A percentile compares a stretch with the other conserved stretches of the same genome.
Evolutionary conservation across 371 early-diverging fungal genomes (phyloP).

Genomic region (Rhizopus delemar): DNA sequence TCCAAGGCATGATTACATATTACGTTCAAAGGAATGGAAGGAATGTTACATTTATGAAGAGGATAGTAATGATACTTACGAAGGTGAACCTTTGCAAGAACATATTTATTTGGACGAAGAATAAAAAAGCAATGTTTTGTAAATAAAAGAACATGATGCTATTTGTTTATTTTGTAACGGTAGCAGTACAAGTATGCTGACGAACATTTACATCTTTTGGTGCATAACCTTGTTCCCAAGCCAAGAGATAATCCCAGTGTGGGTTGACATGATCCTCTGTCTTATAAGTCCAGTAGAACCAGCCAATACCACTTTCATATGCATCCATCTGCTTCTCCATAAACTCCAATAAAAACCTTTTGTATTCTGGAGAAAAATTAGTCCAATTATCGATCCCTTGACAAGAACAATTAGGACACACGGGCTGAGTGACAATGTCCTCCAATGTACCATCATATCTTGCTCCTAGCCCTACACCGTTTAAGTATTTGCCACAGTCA

Average conservation of each 20-base stretch:
- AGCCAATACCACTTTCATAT: slow-evolving; percentile 56
- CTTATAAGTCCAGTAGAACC: slow-evolving; percentile 85
- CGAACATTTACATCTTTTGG: slow-evolving; percentile 44
- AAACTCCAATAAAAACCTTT: slow-evolving; percentile 36
- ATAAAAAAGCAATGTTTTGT: slow-evolving; percentile 2
- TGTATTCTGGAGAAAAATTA: slow-evolving; percentile 39
- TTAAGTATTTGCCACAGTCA: slow-evolving; percentile 73
- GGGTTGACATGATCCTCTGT: slow-evolving; percentile 65
- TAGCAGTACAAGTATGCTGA: slow-evolving; percentile 4
- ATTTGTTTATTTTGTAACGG: neutral
- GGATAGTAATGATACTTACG: neutral
- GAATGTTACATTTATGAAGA: neutral
- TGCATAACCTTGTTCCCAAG: slow-evolving; percentile 51
- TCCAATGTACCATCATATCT: slow-evolving; percentile 65
- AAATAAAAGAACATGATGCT: neutral
- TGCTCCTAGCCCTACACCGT: slow-evolving; percentile 68
- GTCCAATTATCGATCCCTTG: slow-evolving; percentile 43
- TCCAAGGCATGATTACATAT: slow-evolving; percentile 34
- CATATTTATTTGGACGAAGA: neutral
- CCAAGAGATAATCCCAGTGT: slow-evolving; percentile 72
- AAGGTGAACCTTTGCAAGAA: neutral
- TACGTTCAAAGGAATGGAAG: slow-evolving; percentile 32
- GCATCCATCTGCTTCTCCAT: slow-evolving; percentile 53
- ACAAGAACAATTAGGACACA: slow-evolving; percentile 54
- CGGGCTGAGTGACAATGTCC: slow-evolving; percentile 10